Base-by-base conservation (phyloP, 2,329 filamentous ascomycete species). In the Cordyceps tenuipes region DNA sequence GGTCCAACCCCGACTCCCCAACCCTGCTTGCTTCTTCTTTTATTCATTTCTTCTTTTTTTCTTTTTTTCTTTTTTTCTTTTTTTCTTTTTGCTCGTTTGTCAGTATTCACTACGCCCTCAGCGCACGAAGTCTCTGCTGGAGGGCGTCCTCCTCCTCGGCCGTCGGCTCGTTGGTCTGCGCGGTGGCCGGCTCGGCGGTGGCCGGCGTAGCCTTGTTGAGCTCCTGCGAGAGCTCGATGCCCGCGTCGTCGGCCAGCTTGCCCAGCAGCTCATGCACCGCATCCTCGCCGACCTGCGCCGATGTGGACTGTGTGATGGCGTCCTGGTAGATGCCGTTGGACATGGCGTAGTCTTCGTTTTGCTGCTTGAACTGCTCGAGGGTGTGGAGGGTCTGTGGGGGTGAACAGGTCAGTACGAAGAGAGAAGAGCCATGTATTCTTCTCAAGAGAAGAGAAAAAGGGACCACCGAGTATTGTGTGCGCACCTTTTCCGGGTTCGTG, bases 171-270 rank as follows among this genome's bases (percentile, higher is more conserved):
- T 79, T 80, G 19, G 81, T 77, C 69, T 80, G 76, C 39, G 39
- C 39, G 15, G 39, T 78, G 17, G 72, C 74, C 8, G 87, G 82
- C 51, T 87, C 85, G 29, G 79, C 79, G 67, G 79, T 81, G 64
- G 79, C 79, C 23, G 82, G 78, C 46, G 78, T 80, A 2, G 81
- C 80, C 61, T 77, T 72, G 67, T 76, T 81, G 64, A 96, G 85
- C 74, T 94, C 89, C 70, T 88, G 82, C 65, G 85, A 85, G 63
- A 96, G 78, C 73, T 94, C 89, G 57, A 96, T 83, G 58, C 91
- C 91, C 10, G 89, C 90, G 72, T 95, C 91, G 72, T 96, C 91
- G 63, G 91, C 91, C 48, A 94, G 84, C 75, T 95, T 89, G 64
- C 84, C 87, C 75, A 96, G 88, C 63, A 96, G 76, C 65, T 90